Base-by-base conservation (phyloP, 208 protist species). In the Leishmania aethiopica region DNA sequence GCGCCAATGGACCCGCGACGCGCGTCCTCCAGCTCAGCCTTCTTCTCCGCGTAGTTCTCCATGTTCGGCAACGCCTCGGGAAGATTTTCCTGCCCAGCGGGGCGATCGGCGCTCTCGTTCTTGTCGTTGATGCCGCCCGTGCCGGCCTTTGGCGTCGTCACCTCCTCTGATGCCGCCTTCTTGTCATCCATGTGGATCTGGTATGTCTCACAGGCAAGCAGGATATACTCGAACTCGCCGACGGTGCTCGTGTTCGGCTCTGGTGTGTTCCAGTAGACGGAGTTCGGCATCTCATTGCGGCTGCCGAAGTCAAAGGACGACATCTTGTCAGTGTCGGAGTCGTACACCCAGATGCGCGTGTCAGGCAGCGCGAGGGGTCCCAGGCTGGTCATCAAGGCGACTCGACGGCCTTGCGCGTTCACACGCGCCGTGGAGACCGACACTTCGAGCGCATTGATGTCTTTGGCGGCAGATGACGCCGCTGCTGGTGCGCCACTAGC, bases 181-280 rank as follows among this genome's bases (percentile, higher is more conserved):
- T 80, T 78, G 55, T 74, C 67, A 47, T 84, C 75, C n/a, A 70
- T 77, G 70, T 75, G 89, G 42, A 89, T 77, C 78, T 95, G 89
- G 81, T 95, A 93, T 10, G 95, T 96, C 83, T 98, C 95, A 76
- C 95, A 98, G 66, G 94, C 94, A 3, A 98, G 89, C 47, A 98
- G 88, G 5, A 98, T 90, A 75, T 96, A 96, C 84, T 96, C 93
- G 47, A 96, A 88, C 83, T 97, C 93, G 28, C 95, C 95, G 69
- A 97, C 88, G 19, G 89, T 89, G 86, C 87, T 96, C 22, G 90
- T 91, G 86, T 96, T 97, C 11, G 93, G 93, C 77, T 96, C 93
- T 28, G 94, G 94, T 40, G 93, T 96, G 80, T 98, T 97, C 94
- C 94, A 97, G 86, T 95, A 96, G 53, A 98, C 83, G 8, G 91